Evolutionary conservation across 176 grass and related monocot genomes (phyloP).

Genomic region (Ensete glaucum): DNA sequence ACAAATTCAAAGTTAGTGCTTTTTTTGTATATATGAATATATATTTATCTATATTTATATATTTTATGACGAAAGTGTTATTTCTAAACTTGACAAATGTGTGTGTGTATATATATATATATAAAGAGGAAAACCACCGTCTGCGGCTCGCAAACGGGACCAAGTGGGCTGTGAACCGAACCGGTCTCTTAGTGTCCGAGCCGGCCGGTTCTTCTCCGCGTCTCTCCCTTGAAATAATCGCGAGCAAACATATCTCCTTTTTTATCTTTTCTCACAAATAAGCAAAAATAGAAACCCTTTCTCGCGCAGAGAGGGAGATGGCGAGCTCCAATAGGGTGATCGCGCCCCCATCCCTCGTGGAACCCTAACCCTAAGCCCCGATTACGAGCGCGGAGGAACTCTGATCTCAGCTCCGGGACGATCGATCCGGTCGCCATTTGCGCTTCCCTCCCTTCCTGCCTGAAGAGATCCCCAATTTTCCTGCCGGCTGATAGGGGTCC

Average conservation of each 20-base stretch:
- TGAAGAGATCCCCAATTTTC: neutral
- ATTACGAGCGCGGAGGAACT: neutral
- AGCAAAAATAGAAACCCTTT: neutral
- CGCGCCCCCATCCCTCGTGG: neutral
- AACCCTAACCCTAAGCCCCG: slow-evolving; percentile 4
- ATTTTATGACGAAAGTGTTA: too few relatives aligned
- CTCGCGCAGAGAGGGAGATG: neutral
- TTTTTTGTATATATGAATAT: too few relatives aligned
- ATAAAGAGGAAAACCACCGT: too few relatives aligned
- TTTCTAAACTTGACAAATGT: too few relatives aligned
- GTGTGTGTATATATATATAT: too few relatives aligned
- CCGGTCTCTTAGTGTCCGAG: neutral
- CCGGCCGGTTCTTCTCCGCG: too few relatives aligned
- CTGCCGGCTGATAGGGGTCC: too few relatives aligned
- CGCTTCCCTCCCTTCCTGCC: neutral
- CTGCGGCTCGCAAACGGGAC: too few relatives aligned
- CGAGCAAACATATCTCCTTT: neutral
- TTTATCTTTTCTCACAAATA: neutral
- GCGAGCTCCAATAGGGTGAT: neutral
- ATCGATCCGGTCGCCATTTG: slow-evolving; percentile 5
- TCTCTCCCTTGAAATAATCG: neutral
- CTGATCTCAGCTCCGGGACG: slow-evolving; percentile 5
- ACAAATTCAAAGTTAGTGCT: too few relatives aligned
- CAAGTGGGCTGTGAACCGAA: neutral
- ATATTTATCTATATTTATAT: too few relatives aligned